Evolutionary conservation across 768 basidiomycete genomes (phyloP).

Genomic region (Leccinum incarnatum): DNA sequence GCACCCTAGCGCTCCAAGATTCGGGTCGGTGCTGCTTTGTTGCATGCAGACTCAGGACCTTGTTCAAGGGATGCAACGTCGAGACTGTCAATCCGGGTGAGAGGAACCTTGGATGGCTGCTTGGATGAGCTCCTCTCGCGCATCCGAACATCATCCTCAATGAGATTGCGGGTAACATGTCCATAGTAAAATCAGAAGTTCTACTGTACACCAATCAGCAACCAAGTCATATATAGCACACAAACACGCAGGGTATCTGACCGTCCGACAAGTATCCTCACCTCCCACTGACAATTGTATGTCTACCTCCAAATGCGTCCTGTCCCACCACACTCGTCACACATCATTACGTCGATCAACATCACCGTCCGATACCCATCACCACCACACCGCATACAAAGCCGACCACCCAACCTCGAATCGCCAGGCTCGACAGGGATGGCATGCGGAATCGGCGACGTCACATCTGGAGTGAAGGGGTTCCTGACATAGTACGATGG

Average conservation of each 20-base stretch:
- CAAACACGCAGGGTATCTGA: constrained; percentile 2
- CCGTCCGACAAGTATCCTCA: not conserved
- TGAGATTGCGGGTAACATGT: not conserved
- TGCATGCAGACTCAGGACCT: no score
- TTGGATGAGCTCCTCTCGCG: no score
- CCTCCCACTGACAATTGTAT: not conserved
- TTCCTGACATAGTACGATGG: constrained; percentile 27
- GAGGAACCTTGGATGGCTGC: no score
- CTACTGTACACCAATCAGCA: not conserved
- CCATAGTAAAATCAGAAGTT: not conserved
- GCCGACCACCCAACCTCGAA: constrained; percentile 60
- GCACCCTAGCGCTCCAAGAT: no score
- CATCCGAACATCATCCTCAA: no score
- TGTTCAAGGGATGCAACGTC: no score
- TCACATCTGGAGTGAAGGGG: constrained; percentile 15
- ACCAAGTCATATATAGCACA: not conserved
- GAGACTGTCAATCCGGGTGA: no score
- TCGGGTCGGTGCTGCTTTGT: no score
- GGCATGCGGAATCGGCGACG: constrained; percentile 38
- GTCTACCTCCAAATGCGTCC: constrained; percentile 49
- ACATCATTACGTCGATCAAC: constrained; percentile 52
- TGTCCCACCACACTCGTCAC: constrained; percentile 59
- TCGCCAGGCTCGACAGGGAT: constrained; percentile 61
- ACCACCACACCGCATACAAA: constrained; percentile 68
- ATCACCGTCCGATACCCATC: constrained; percentile 54